These are phyloP conservation scores for Mytilinidion resinicola DNA, from an alignment of 495 filamentous ascomycete genomes.

Conservation along the genomic window DNA sequence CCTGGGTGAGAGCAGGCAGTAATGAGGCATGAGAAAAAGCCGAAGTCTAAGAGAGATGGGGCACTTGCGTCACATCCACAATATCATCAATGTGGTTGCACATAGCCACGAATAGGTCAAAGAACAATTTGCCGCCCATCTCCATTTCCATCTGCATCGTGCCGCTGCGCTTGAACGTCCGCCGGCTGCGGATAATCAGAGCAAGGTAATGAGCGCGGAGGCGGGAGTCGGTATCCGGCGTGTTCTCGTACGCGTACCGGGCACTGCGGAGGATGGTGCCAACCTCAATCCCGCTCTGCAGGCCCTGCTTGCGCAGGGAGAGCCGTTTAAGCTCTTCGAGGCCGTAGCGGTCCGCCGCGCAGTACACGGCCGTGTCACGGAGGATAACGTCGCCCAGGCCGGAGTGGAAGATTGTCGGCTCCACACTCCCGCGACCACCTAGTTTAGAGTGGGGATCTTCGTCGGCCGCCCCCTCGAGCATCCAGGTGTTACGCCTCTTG, in stretches of 20 bases:
- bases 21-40: background rate
- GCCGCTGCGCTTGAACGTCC: constrained; percentile 85
- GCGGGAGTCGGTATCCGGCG: constrained; percentile 80
- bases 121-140: constrained; percentile 77
- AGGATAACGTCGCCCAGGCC: constrained; percentile 57
- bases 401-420: constrained; percentile 65
- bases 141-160: constrained; percentile 98
- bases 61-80: constrained; percentile 7
- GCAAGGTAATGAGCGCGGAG: constrained; percentile 87
- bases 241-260: constrained; percentile 81
- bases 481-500: constrained; percentile 37
- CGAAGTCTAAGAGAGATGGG: background rate
- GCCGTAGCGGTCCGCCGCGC: constrained; percentile 73
- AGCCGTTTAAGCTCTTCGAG: constrained; percentile 77
- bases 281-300: constrained; percentile 70
- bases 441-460: constrained; percentile 12
- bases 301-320: constrained; percentile 77
- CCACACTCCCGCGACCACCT: constrained; percentile 25
- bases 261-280: constrained; percentile 78
- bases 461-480: constrained; percentile 31
- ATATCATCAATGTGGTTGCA: constrained; percentile 66
- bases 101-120: constrained; percentile 88
- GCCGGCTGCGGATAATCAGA: constrained; percentile 76
- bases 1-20: background rate
- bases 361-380: constrained; percentile 87